phyloP scores from a whole-genome alignment of 768 basidiomycete genomes.

The Gelatoporia subvermispora region DNA sequence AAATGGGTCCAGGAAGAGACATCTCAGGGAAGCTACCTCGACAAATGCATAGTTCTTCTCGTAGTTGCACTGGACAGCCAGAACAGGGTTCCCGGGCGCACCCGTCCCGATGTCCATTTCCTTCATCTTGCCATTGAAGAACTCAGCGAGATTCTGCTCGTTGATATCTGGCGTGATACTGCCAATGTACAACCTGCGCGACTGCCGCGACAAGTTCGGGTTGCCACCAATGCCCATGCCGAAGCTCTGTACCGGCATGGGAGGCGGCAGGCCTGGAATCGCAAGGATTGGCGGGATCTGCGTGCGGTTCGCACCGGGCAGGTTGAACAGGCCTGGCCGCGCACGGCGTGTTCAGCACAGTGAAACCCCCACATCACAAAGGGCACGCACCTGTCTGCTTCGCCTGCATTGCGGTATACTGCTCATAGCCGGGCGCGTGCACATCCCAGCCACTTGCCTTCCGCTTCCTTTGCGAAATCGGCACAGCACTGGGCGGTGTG shows the following conservation, averaged over 20 bases:
- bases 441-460: conserved; percentile 96
- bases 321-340: conserved; percentile 81
- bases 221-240: conserved; percentile 85
- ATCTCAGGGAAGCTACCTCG: conserved; percentile 54
- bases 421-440: conserved; percentile 92
- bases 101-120: conserved; percentile 87
- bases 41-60: conserved; percentile 99
- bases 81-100: conserved; percentile 82
- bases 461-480: conserved; percentile 80
- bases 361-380: conserved; percentile 4
- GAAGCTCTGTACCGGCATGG: conserved; percentile 78
- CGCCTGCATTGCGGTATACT: conserved; percentile 93
- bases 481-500: conserved; percentile 80
- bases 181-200: conserved; percentile 93
- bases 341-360: not conserved
- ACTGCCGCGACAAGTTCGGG: conserved; percentile 88
- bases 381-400: conserved; percentile 81
- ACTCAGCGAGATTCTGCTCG: conserved; percentile 85
- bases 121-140: conserved; percentile 95
- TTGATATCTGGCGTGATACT: conserved; percentile 94
- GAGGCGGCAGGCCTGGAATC: conserved; percentile 77
- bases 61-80: conserved; percentile 93
- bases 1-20: not conserved
- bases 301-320: conserved; percentile 90
- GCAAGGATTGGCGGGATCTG: conserved; percentile 80